Conservation (phyloP, 768 basidiomycete genomes). For the Suillus spraguei region DNA sequence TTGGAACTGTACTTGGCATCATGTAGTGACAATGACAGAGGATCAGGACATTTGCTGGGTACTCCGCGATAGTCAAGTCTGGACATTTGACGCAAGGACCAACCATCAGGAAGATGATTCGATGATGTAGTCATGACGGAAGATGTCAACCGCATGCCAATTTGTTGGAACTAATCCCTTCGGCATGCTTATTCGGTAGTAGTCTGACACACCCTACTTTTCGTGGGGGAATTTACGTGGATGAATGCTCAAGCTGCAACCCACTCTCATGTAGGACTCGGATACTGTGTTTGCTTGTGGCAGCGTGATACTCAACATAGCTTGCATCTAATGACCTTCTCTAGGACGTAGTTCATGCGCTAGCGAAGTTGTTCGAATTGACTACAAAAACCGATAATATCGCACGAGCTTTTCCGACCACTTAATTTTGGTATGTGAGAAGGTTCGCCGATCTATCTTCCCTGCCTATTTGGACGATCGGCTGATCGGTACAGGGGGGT, state of each 20-base stretch:
- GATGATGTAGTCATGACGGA: not conserved
- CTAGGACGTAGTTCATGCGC: not conserved
- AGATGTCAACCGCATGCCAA: not conserved
- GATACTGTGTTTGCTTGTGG: not conserved
- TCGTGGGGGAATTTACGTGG: not conserved
- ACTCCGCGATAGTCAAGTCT: not conserved
- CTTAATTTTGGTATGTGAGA: slow-evolving; percentile 23
- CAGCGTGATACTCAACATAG: not conserved
- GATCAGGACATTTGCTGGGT: not conserved
- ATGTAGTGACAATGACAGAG: not conserved
- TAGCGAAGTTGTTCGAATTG: not conserved
- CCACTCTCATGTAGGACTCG: not conserved
- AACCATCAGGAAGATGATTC: not conserved
- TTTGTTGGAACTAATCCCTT: not conserved
- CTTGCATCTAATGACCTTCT: not conserved
- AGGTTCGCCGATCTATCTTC: slow-evolving; percentile 18
- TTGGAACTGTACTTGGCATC: not conserved
- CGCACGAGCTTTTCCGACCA: slow-evolving; percentile 20
- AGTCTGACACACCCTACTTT: not conserved
- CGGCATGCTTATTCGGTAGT: slow-evolving; percentile 3
- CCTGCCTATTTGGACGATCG: slow-evolving; percentile 18
- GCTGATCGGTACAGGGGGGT: slow-evolving; percentile 15
- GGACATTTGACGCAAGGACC: slow-evolving; percentile 1
- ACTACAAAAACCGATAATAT: slow-evolving; percentile 15
- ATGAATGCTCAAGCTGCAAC: not conserved